Evolutionary conservation across 2,329 filamentous ascomycete species (phyloP), one percentile per base, ranked within the genome.

Genomic region (Phaeosphaeria sp.): DNA sequence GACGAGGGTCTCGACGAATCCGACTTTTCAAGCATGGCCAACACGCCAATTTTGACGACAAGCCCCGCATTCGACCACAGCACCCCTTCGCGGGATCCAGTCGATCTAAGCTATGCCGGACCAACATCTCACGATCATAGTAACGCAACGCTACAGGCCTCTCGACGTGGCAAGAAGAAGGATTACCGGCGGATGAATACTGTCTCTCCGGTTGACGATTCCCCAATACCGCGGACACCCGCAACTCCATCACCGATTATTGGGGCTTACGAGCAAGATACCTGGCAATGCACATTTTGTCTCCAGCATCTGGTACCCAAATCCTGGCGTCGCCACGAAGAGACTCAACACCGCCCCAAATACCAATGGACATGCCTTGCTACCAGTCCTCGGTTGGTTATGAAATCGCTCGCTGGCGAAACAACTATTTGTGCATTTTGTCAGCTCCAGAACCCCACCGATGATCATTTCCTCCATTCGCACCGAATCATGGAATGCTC

Each of bases 211-310:
- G 50, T 56, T 20, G 50, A 60, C n/a, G 49, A 56, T 9, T 65
- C 64, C 0, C 61, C 56, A 13, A 36, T 57, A n/a, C 55, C 50
- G 7, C 25, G 50, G 6, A 54, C 49, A 23, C 55, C 64, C 17
- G 20, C 46, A 27, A 49, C 43, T 18, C 44, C 54, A 39, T 47
- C 41, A n/a, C 15, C 53, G 1, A 21, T 39, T 7, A 13, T n/a
- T 17, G 47, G 36, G 10, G 47, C 44, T 27, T 36, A 30, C 3
- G 56, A 65, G 7, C 58, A 68, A 30, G 64, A 69, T 41, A 71
- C 52, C 44, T 77, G 73, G 73, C 72, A 75, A 47, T 76, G 74
- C 46, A 77, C 74, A 11, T 77, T 76, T 49, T 77, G 74, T 47
- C 59, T 53, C 11, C 60, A 62, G 20, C 55, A 55, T 1, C 56